These are phyloP conservation scores for Phlegmacium glaucopus DNA, from an alignment of 768 basidiomycete genomes.

Conservation along the genomic window DNA sequence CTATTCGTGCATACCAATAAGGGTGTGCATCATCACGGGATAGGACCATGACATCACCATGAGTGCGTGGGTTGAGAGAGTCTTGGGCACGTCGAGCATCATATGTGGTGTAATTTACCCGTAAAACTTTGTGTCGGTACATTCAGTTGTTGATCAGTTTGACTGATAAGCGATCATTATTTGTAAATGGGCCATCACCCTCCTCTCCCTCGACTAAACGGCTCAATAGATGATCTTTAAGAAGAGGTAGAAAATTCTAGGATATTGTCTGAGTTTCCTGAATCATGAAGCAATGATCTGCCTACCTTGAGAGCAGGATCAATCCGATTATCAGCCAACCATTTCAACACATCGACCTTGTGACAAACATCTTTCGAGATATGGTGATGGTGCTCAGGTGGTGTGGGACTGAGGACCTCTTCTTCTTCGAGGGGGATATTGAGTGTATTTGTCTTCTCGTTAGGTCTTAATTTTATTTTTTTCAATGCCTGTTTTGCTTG, in stretches of 20 bases:
- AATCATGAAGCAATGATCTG: background rate
- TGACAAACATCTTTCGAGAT: slow-evolving; percentile 12
- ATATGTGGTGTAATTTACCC: slow-evolving; percentile 42
- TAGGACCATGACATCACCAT: slow-evolving; percentile 33
- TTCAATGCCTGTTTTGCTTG: too few species aligned
- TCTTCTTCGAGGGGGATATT: too few species aligned
- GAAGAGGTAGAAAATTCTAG: slow-evolving; percentile 27
- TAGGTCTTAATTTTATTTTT: too few species aligned
- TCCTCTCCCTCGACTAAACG: too few species aligned
- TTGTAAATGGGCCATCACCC: too few species aligned
- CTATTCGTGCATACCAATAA: too few species aligned
- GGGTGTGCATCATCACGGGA: slow-evolving; percentile 25
- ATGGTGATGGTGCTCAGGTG: too few species aligned
- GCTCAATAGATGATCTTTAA: too few species aligned
- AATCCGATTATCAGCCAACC: slow-evolving; percentile 10
- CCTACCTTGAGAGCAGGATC: slow-evolving; percentile 30
- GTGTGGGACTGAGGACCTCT: slow-evolving; percentile 8
- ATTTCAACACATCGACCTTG: slow-evolving; percentile 7
- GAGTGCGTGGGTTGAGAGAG: slow-evolving; percentile 32
- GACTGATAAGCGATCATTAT: too few species aligned
- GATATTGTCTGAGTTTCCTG: slow-evolving; percentile 11
- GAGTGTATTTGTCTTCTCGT: too few species aligned
- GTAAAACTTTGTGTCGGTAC: slow-evolving; percentile 27
- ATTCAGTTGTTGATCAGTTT: slow-evolving; percentile 30
- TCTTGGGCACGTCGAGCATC: slow-evolving; percentile 40